These are phyloP conservation scores for Diatrype stigma DNA, from an alignment of 2,329 filamentous ascomycete genomes.

Conservation along the genomic window DNA sequence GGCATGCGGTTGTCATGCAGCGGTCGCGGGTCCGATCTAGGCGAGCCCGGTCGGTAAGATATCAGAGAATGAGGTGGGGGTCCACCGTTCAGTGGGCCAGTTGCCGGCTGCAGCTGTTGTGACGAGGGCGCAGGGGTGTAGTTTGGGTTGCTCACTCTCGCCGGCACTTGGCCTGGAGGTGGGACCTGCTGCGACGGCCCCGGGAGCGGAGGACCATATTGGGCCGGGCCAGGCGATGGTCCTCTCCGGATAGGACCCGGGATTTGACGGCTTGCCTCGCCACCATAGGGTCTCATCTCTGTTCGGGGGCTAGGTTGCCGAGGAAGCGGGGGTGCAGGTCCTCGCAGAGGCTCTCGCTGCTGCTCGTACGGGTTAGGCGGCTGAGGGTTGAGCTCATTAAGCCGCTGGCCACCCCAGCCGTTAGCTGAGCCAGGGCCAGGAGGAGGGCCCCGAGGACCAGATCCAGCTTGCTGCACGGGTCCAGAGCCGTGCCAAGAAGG, in stretches of 20 bases:
- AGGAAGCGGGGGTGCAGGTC: constrained; percentile 60
- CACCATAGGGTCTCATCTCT: constrained; percentile 66
- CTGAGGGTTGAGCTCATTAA: constrained; percentile 78
- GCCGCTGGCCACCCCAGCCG: constrained; percentile 50
- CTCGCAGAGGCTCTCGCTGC: constrained; percentile 67
- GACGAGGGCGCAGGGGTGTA: constrained; percentile 32
- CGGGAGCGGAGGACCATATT: constrained; percentile 52
- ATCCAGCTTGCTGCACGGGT: constrained; percentile 45
- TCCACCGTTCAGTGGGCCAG: constrained; percentile 42
- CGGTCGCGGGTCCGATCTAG: constrained; percentile 72
- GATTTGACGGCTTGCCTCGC: constrained; percentile 54
- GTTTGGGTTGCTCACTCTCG: constrained; percentile 38
- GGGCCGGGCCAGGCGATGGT: constrained; percentile 50
- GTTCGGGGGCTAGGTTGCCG: constrained; percentile 74
- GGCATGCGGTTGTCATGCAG: constrained; percentile 79
- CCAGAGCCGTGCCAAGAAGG: constrained; percentile 86
- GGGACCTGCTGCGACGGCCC: constrained; percentile 39
- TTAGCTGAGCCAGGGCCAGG: constrained; percentile 53
- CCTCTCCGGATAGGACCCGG: constrained; percentile 48
- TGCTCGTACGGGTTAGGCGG: constrained; percentile 75
- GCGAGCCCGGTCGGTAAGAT: constrained; percentile 73
- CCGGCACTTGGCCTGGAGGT: constrained; percentile 40
- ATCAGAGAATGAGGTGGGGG: constrained; percentile 52
- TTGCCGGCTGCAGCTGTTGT: constrained; percentile 29
- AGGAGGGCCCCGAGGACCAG: constrained; percentile 56